Base-by-base conservation (phyloP, 2,329 filamentous ascomycete genomes). In the Pseudodiploospora longispora region DNA sequence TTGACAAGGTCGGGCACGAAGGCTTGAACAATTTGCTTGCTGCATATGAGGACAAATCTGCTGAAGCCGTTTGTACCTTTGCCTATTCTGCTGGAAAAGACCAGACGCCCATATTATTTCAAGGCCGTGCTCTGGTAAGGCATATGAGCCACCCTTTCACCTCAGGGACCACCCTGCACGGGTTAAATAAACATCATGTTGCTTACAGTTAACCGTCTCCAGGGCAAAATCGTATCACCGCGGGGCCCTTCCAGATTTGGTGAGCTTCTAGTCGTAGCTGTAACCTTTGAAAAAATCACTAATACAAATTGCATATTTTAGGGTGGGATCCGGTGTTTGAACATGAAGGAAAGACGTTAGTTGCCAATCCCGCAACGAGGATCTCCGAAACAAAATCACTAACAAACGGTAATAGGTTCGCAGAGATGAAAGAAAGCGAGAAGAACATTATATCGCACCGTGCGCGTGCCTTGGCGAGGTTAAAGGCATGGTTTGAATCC, bases 321-420 rank as follows among this genome's bases (percentile, higher is more conserved):
- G 90, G 91, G 38, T 98, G 93, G 93, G 93, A 98, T 64, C 81
- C 93, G 2, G 84, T 95, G 52, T 98, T 98, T 57, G 93, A 98
- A 68, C 91, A 94, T 55, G 77, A 94, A 52, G 90, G 90, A 36
- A 72, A 87, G 67, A 98, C 93, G 70, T 80, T 63, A 59, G 75
- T 66, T 36, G 28, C 12, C 9, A 27, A 5, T 12, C n/a, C 5
- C 27, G 38, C 8, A 2, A 7, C 6, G 27, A 7, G n/a, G 10
- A 4, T 30, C 27, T 32, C 3, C 9, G 7, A 37, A 9, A 7
- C 27, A n/a, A 8, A 37, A 9, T 30, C 12, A n/a, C 27, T 19
- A 32, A 33, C 12, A 12, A 5, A 6, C 30, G 32, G 28, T 29
- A 5, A 37, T 10, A 85, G 80, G 3, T 85, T 95, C 62, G 93